Percentiles rank a stretch among this genome's conserved stretches.
Evolutionary conservation across 805 yeast genomes (phyloP).

Genomic region (Helenozyma baotianmanensis): DNA sequence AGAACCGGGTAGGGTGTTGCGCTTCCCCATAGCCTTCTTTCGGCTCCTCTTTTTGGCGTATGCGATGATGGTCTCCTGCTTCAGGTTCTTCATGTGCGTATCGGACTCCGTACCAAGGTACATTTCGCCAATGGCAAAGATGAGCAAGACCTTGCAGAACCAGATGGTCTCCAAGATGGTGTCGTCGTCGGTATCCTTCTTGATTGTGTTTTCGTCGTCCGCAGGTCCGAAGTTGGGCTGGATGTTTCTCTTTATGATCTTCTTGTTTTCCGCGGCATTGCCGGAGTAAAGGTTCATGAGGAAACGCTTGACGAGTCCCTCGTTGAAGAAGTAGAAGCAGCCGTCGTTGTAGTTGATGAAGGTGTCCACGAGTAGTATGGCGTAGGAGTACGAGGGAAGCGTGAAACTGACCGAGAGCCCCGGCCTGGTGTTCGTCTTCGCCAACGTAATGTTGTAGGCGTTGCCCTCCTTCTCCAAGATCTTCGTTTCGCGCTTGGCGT

Average conservation of each 20-base stretch:
- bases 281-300: constrained; percentile 61
- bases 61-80: constrained; percentile 12
- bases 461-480: constrained; percentile 70
- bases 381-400: constrained; percentile 72
- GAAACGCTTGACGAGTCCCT: constrained; percentile 68
- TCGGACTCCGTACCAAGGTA: constrained; percentile 72
- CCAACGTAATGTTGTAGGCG: constrained; percentile 65
- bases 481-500: constrained; percentile 45
- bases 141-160: constrained; percentile 70
- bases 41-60: constrained; percentile 17
- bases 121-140: constrained; percentile 81
- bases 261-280: constrained; percentile 31
- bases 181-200: constrained; percentile 44
- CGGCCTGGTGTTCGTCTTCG: constrained; percentile 63
- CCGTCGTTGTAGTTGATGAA: constrained; percentile 79
- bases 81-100: constrained; percentile 45
- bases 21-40: constrained; percentile 13
- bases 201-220: constrained; percentile 36
- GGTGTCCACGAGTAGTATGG: constrained; percentile 68
- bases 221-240: constrained; percentile 21
- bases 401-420: constrained; percentile 68
- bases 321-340: constrained; percentile 79
- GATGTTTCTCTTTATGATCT: constrained; percentile 33
- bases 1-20: constrained; percentile 65
- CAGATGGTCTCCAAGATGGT: constrained; percentile 71